These are phyloP conservation scores for Rhizophora apiculata DNA, from an alignment of 345 rosid genomes.

Conservation along the genomic window DNA sequence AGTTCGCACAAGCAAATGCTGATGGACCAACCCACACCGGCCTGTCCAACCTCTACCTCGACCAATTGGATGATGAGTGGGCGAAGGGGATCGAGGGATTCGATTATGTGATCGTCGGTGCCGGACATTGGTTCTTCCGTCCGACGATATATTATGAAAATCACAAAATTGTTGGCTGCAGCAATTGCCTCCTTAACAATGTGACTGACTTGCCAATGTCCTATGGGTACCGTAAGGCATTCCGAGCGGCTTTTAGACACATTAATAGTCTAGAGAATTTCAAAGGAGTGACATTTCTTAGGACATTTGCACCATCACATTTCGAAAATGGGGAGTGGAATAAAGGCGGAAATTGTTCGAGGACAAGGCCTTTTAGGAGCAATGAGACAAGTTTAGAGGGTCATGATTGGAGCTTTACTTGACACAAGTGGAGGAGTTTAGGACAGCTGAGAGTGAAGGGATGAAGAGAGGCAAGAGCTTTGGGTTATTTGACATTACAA, in stretches of 20 bases:
- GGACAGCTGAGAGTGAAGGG: slow-evolving; percentile 54
- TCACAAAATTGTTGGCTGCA: slow-evolving; percentile 47
- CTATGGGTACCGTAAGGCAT: slow-evolving; percentile 60
- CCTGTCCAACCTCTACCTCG: slow-evolving; percentile 59
- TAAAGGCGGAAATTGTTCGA: slow-evolving; percentile 69
- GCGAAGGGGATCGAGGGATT: slow-evolving; percentile 49
- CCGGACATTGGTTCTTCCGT: slow-evolving; percentile 86
- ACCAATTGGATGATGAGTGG: slow-evolving; percentile 59
- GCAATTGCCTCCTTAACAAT: slow-evolving; percentile 48
- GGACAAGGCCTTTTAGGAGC: slow-evolving; percentile 50
- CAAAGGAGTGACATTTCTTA: slow-evolving; percentile 54
- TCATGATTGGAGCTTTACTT: slow-evolving; percentile 47
- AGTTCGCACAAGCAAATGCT: slow-evolving; percentile 34
- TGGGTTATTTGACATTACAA: slow-evolving; percentile 57
- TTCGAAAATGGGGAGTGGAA: slow-evolving; percentile 82
- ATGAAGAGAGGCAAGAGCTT: slow-evolving; percentile 46
- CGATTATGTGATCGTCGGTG: slow-evolving; percentile 55
- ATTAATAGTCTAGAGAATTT: slow-evolving; percentile 45
- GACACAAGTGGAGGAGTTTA: slow-evolving; percentile 73
- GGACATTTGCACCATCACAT: slow-evolving; percentile 75
- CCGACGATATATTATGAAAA: slow-evolving; percentile 55
- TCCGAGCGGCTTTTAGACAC: slow-evolving; percentile 66
- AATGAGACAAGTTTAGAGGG: slow-evolving; percentile 55
- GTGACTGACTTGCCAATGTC: slow-evolving; percentile 54
- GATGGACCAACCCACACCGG: slow-evolving; percentile 38